Conservation (phyloP, 1,284 basidiomycete species). For the Naganishia albida region DNA sequence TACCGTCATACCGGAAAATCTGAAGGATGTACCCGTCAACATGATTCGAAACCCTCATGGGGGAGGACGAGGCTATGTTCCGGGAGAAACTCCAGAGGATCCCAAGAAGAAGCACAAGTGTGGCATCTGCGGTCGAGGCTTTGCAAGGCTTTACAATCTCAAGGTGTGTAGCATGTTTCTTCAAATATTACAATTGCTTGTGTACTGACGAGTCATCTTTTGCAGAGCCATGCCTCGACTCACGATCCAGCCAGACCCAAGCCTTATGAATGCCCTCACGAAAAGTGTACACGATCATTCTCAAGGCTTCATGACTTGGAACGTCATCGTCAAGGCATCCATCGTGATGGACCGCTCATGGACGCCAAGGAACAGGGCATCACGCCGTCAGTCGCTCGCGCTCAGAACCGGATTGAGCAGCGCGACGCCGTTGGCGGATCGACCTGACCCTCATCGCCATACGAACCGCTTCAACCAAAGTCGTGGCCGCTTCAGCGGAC, state of each 20-base stretch:
- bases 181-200: constrained; percentile 27
- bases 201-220: constrained; percentile 1
- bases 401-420: constrained; percentile 48
- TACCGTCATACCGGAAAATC: constrained; percentile 10
- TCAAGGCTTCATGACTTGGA: constrained; percentile 56
- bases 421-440: constrained; percentile 40
- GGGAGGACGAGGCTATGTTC: constrained; percentile 53
- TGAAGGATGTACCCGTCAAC: constrained; percentile 12
- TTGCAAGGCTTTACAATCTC: constrained; percentile 55
- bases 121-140: constrained; percentile 52
- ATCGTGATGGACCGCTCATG: constrained; percentile 53
- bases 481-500: constrained; percentile 45
- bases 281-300: constrained; percentile 52
- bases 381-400: constrained; percentile 49
- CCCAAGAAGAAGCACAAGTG: constrained; percentile 56
- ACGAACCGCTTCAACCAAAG: constrained; percentile 30
- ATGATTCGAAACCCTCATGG: constrained; percentile 47
- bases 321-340: constrained; percentile 55
- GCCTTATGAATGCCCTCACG: constrained; percentile 53
- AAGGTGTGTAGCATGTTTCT: constrained; percentile 40
- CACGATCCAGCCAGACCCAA: constrained; percentile 55
- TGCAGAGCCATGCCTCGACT: constrained; percentile 51
- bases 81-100: constrained; percentile 54
- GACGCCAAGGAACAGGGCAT: constrained; percentile 52
- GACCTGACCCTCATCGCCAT: constrained; percentile 11